phyloP scores from a whole-genome alignment of 768 basidiomycete genomes.

The Lepiota subincarnata region DNA sequence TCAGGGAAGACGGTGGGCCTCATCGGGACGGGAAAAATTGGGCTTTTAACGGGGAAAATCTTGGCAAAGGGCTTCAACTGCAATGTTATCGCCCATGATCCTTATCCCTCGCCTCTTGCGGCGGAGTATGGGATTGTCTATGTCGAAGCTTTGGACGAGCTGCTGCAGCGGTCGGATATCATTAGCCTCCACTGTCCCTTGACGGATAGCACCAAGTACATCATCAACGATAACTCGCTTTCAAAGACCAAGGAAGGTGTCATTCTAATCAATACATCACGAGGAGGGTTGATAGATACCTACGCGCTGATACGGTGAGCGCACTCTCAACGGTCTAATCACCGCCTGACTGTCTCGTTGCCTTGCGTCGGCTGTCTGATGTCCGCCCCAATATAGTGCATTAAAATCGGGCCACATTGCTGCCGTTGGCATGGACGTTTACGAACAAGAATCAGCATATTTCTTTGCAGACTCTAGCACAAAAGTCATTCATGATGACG shows the following conservation, averaged over 20 bases:
- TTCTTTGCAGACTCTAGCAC: constrained; percentile 41
- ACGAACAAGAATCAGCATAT: constrained; percentile 36
- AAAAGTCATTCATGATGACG: constrained; percentile 42
- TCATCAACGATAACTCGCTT: constrained; percentile 37
- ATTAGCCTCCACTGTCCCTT: constrained; percentile 41
- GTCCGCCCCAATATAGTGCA: constrained; percentile 19
- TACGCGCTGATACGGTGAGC: constrained; percentile 36
- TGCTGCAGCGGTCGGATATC: constrained; percentile 34
- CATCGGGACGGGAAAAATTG: constrained; percentile 42
- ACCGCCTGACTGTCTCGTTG: too few relatives aligned
- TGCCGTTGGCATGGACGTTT: constrained; percentile 42
- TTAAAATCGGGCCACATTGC: constrained; percentile 35
- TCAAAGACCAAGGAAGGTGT: constrained; percentile 36
- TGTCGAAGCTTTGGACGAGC: constrained; percentile 31
- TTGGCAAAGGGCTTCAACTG: constrained; percentile 35
- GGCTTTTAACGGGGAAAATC: constrained; percentile 38
- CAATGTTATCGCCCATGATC: constrained; percentile 38
- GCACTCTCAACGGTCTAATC: neutral
- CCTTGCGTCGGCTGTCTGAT: neutral
- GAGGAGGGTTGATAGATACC: constrained; percentile 39
- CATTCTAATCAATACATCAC: constrained; percentile 39
- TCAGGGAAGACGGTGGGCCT: constrained; percentile 39
- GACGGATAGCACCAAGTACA: constrained; percentile 31
- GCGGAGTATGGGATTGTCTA: constrained; percentile 34
- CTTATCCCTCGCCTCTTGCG: constrained; percentile 30